Conservation (phyloP, 225 moss, liverwort and hornwort species). For the Physcomitrellopsis africana region DNA sequence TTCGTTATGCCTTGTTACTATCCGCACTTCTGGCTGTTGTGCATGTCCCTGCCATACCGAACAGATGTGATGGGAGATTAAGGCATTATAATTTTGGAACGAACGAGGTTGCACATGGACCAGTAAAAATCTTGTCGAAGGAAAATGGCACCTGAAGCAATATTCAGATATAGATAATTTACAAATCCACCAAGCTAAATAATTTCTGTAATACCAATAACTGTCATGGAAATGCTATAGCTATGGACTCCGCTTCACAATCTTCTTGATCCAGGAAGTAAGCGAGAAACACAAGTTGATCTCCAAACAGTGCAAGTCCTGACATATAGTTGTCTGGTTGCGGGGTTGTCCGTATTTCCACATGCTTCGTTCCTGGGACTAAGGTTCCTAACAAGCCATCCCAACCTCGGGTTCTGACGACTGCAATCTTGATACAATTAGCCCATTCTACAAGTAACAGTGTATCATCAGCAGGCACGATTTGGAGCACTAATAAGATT, state of each 20-base stretch:
- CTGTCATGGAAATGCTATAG: constrained; percentile 61
- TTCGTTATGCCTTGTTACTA: constrained; percentile 86
- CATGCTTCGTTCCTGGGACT: constrained; percentile 77
- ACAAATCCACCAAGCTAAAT: constrained; percentile 3
- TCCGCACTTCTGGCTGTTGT: constrained; percentile 93
- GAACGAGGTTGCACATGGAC: neutral
- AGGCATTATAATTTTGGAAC: neutral
- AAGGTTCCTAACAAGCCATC: constrained; percentile 70
- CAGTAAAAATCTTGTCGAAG: neutral
- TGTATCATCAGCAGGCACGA: constrained; percentile 55
- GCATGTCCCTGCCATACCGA: constrained; percentile 72
- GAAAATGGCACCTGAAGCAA: constrained; percentile 21
- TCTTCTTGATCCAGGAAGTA: constrained; percentile 75
- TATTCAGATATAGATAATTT: constrained; percentile 4
- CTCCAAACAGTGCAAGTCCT: constrained; percentile 92
- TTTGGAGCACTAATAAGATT: constrained; percentile 5
- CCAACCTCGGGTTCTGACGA: constrained; percentile 74
- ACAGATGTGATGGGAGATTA: constrained; percentile 3
- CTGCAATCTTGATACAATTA: constrained; percentile 91
- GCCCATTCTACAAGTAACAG: constrained; percentile 93
- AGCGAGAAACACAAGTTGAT: constrained; percentile 89
- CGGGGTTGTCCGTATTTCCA: constrained; percentile 78
- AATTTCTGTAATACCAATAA: constrained; percentile 31
- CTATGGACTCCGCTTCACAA: constrained; percentile 44
- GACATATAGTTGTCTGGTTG: constrained; percentile 78